phyloP scores from a whole-genome alignment of 148 eudicot genomes.

The Nepenthes mirabilis region DNA sequence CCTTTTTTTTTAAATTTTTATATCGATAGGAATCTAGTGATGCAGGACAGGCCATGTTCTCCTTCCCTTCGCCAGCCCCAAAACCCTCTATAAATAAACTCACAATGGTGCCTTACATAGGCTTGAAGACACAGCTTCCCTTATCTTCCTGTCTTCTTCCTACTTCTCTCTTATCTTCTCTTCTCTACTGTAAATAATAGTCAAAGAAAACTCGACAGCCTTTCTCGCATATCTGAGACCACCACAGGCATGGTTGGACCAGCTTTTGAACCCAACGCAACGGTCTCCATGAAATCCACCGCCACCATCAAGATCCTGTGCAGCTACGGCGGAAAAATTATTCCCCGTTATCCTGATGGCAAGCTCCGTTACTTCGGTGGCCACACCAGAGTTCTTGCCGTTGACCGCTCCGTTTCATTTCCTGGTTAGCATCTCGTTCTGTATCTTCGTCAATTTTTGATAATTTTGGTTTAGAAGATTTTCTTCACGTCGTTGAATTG shows the following conservation, averaged over 20 bases:
- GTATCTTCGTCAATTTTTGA: background rate
- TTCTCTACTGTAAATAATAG: no score
- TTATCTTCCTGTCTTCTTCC: background rate
- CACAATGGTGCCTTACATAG: background rate
- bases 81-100: background rate
- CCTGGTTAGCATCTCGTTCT: conserved; percentile 4
- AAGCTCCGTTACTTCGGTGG: conserved; percentile 24
- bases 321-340: conserved; percentile 17
- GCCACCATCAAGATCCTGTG: conserved; percentile 13
- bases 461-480: background rate
- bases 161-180: background rate
- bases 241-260: background rate
- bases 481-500: no score
- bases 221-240: background rate
- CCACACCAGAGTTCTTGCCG: conserved; percentile 19
- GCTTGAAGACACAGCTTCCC: background rate
- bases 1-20: no score
- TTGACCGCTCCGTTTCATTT: conserved; percentile 8
- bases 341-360: conserved; percentile 19
- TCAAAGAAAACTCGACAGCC: no score
- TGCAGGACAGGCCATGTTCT: background rate
- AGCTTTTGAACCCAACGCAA: background rate
- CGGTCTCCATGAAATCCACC: background rate
- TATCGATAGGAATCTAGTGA: no score
- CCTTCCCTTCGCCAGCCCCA: background rate